phyloP scores from a whole-genome alignment of 495 filamentous ascomycete species.

The Penicillium longicatenatum region DNA sequence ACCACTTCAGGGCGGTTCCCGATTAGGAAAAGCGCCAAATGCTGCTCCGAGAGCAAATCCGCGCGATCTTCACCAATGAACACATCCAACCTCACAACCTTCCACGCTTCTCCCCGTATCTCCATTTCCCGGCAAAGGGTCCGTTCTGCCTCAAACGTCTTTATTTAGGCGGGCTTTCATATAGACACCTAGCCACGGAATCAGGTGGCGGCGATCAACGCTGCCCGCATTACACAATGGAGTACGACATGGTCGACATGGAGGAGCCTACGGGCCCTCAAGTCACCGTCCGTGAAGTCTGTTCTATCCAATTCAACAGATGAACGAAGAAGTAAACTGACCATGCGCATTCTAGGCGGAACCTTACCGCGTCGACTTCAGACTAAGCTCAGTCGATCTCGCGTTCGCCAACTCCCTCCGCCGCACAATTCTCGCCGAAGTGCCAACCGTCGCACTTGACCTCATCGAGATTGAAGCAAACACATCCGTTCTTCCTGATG shows the following conservation, averaged over 20 bases:
- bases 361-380: slow-evolving; percentile 73
- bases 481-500: slow-evolving; percentile 91
- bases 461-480: slow-evolving; percentile 90
- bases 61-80: slow-evolving; percentile 19
- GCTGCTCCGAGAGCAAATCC: slow-evolving; percentile 31
- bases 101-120: slow-evolving; percentile 1
- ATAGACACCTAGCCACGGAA: slow-evolving; percentile 15
- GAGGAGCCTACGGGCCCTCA: slow-evolving; percentile 63
- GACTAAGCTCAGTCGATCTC: slow-evolving; percentile 76
- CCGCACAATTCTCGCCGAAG: slow-evolving; percentile 88
- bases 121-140: background rate
- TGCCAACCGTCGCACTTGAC: slow-evolving; percentile 94
- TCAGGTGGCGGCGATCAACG: slow-evolving; percentile 28
- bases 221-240: slow-evolving; percentile 51
- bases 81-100: slow-evolving; percentile 12
- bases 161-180: background rate
- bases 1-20: slow-evolving; percentile 17
- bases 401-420: slow-evolving; percentile 94
- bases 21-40: slow-evolving; percentile 42
- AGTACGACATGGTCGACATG: slow-evolving; percentile 65
- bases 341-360: slow-evolving; percentile 55
- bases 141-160: background rate
- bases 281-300: slow-evolving; percentile 71
- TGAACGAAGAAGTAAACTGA: background rate
- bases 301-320: background rate